These are phyloP conservation scores for Lepidopterella palustris DNA, from an alignment of 495 filamentous ascomycete genomes.

Conservation along the genomic window DNA sequence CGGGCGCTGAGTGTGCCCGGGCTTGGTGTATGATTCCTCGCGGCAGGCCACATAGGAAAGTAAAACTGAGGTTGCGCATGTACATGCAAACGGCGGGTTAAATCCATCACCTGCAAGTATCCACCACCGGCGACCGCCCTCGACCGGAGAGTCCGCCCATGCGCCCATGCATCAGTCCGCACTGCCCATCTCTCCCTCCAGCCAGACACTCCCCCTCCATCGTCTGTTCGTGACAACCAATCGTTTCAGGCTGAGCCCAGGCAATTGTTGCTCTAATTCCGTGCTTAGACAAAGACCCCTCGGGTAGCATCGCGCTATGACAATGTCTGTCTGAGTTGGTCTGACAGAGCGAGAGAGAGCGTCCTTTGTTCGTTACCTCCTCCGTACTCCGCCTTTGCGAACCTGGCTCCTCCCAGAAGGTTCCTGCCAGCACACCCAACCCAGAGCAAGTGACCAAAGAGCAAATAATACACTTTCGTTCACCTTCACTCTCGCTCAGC, in stretches of 20 bases:
- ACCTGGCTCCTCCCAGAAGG: too few species aligned
- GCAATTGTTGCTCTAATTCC: constrained; percentile 16
- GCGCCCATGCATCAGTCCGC: neutral
- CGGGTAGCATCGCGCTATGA: constrained; percentile 28
- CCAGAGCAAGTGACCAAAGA: too few species aligned
- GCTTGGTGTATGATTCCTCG: too few species aligned
- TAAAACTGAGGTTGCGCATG: too few species aligned
- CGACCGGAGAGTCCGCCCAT: too few species aligned
- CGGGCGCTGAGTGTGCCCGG: too few species aligned
- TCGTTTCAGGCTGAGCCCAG: constrained; percentile 28
- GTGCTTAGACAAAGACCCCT: constrained; percentile 6
- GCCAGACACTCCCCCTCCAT: neutral
- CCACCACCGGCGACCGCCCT: too few species aligned
- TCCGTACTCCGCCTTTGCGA: constrained; percentile 15
- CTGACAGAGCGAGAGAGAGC: constrained; percentile 21
- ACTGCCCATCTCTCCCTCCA: neutral
- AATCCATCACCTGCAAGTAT: too few species aligned
- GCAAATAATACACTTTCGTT: too few species aligned
- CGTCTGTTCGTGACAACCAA: constrained; percentile 27
- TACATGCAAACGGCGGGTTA: too few species aligned
- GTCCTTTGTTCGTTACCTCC: constrained; percentile 27
- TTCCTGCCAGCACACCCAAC: constrained; percentile 19
- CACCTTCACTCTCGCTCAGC: neutral
- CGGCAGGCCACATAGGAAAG: too few species aligned
- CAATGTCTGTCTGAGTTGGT: constrained; percentile 30